Conservation (phyloP, 2,329 filamentous ascomycete genomes). For the Erysiphe pulchra region DNA sequence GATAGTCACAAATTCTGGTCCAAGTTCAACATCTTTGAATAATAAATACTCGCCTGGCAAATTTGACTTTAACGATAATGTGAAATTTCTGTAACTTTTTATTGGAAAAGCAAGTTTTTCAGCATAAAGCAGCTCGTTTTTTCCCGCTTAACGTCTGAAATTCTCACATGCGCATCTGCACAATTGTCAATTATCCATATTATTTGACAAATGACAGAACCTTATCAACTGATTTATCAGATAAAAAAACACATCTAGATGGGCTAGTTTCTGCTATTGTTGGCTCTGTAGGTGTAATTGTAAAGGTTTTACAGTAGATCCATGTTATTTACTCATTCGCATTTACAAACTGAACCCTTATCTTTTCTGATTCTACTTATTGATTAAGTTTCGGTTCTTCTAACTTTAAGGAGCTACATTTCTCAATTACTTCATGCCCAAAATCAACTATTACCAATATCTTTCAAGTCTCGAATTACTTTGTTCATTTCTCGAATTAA, state of each 20-base stretch:
- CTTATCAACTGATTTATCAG: background rate
- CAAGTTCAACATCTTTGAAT: background rate
- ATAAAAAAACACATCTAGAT: background rate
- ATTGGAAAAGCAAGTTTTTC: background rate
- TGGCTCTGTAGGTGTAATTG: background rate
- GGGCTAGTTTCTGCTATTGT: background rate
- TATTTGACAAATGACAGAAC: background rate
- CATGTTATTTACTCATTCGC: too few species aligned
- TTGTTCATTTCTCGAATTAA: too few species aligned
- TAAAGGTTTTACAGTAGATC: background rate
- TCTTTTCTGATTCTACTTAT: too few species aligned
- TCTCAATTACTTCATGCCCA: too few species aligned
- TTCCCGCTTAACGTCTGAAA: background rate
- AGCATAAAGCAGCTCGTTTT: background rate
- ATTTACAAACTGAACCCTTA: too few species aligned
- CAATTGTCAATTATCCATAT: constrained; percentile 1
- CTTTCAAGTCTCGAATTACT: too few species aligned
- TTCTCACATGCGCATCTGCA: background rate
- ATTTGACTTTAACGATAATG: background rate
- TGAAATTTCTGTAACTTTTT: background rate
- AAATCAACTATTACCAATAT: too few species aligned
- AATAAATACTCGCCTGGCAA: background rate
- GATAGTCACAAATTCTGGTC: background rate
- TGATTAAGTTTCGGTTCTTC: too few species aligned
- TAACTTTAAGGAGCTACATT: too few species aligned